These are phyloP conservation scores for Abrus precatorius DNA, from an alignment of 306 rosid genomes.

Conservation along the genomic window DNA sequence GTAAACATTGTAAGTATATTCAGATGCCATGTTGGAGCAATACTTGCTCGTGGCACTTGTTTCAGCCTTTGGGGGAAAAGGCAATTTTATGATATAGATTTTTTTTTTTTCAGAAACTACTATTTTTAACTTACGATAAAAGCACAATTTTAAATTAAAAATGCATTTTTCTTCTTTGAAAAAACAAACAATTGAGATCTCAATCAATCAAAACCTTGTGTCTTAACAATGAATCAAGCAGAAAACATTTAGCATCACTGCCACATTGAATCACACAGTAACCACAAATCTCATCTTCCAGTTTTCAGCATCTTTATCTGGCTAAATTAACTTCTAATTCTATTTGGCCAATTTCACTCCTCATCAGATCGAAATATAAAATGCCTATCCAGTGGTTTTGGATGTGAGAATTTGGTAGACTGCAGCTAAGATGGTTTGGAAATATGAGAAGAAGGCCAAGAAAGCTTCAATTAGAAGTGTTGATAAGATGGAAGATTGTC, in stretches of 20 bases:
- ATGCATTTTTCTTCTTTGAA: background rate
- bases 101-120: background rate
- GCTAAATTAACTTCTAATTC: constrained; percentile 26
- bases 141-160: background rate
- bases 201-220: constrained; percentile 5
- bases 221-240: background rate
- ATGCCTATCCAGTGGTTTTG: background rate
- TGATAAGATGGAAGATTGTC: constrained; percentile 4
- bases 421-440: background rate
- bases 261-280: constrained; percentile 13
- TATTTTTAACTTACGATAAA: too few species aligned
- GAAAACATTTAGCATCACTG: background rate
- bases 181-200: background rate
- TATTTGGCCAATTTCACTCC: constrained; percentile 30
- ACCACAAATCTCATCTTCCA: constrained; percentile 12
- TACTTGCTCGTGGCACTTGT: background rate
- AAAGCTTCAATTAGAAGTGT: background rate
- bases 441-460: background rate
- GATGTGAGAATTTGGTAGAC: constrained; percentile 13
- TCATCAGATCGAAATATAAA: constrained; percentile 7
- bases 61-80: background rate
- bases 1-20: constrained; percentile 6
- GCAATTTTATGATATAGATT: background rate
- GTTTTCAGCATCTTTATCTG: constrained; percentile 30
- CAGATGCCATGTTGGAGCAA: constrained; percentile 27